Percentiles rank a stretch among this genome's conserved stretches.
phyloP scores from a whole-genome alignment of 2,329 filamentous ascomycete genomes.

The Neonectria faginata region DNA sequence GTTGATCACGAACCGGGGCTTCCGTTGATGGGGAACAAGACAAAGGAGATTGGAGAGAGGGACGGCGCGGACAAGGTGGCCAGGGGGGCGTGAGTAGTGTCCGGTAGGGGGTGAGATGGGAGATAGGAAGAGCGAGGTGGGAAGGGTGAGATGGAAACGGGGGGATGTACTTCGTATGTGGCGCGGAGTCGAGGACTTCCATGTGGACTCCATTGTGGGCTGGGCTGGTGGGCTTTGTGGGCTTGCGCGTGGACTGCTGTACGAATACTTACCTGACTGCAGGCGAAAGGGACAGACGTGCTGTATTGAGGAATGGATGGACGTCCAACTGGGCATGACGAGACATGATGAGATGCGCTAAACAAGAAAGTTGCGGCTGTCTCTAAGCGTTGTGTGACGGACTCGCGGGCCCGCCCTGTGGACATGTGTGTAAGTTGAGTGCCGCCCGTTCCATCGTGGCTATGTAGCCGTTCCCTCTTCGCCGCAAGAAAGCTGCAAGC shows the following conservation, averaged over 20 bases:
- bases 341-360: neutral
- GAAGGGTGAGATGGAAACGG: slow-evolving; percentile 6
- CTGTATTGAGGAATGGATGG: neutral
- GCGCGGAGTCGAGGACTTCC: neutral
- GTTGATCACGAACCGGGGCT: slow-evolving; percentile 23
- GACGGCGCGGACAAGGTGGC: slow-evolving; percentile 2
- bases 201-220: neutral
- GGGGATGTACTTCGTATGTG: neutral
- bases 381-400: slow-evolving; percentile 12
- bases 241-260: neutral
- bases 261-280: neutral
- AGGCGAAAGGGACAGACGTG: neutral
- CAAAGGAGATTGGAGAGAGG: slow-evolving; percentile 13
- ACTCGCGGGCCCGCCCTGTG: no score
- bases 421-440: neutral
- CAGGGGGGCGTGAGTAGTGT: slow-evolving; percentile 4
- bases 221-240: neutral
- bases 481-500: neutral
- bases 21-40: slow-evolving; percentile 12
- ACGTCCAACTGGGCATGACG: neutral
- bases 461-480: neutral
- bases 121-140: slow-evolving; percentile 1
- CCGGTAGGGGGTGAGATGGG: neutral
- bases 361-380: slow-evolving; percentile 17
- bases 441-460: slow-evolving; percentile 6